Conservation (phyloP, 2,329 filamentous ascomycete genomes). For the Ophiostoma angusticollis region DNA sequence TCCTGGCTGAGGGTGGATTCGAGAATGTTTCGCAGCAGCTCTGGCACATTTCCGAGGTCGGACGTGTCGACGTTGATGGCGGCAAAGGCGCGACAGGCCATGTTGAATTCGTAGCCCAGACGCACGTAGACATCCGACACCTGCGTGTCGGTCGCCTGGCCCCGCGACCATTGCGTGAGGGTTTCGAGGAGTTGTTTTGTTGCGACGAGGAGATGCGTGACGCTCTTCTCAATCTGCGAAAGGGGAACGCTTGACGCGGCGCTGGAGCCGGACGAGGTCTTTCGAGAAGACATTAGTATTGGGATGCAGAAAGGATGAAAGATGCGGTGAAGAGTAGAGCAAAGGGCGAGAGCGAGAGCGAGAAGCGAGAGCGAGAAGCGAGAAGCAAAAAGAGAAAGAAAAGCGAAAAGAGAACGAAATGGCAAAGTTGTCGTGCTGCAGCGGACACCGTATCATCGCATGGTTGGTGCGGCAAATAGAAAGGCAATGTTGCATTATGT, state of each 20-base stretch:
- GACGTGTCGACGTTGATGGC: constrained; percentile 93
- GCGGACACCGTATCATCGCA: no score
- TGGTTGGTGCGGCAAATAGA: constrained; percentile 1
- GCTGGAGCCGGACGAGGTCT: constrained; percentile 33
- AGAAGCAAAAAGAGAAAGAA: background rate
- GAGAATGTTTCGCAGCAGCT: constrained; percentile 76
- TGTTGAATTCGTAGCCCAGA: constrained; percentile 97
- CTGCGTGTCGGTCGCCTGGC: constrained; percentile 80
- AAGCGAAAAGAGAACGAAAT: background rate
- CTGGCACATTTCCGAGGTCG: constrained; percentile 90
- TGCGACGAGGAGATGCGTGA: constrained; percentile 91
- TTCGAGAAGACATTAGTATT: constrained; percentile 9
- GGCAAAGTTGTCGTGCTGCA: constrained; percentile 1
- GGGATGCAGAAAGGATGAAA: background rate
- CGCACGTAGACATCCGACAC: constrained; percentile 98
- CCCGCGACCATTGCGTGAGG: constrained; percentile 92
- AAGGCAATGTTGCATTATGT: constrained; percentile 10
- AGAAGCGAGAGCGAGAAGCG: background rate
- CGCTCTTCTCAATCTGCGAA: constrained; percentile 97
- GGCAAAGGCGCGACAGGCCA: constrained; percentile 91
- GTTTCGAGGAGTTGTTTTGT: constrained; percentile 97
- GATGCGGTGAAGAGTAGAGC: background rate
- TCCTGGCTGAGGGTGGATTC: constrained; percentile 95
- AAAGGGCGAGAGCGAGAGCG: background rate
- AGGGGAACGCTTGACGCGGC: constrained; percentile 42